These are phyloP conservation scores for Galerina marginata DNA, from an alignment of 768 basidiomycete species.

Conservation along the genomic window DNA sequence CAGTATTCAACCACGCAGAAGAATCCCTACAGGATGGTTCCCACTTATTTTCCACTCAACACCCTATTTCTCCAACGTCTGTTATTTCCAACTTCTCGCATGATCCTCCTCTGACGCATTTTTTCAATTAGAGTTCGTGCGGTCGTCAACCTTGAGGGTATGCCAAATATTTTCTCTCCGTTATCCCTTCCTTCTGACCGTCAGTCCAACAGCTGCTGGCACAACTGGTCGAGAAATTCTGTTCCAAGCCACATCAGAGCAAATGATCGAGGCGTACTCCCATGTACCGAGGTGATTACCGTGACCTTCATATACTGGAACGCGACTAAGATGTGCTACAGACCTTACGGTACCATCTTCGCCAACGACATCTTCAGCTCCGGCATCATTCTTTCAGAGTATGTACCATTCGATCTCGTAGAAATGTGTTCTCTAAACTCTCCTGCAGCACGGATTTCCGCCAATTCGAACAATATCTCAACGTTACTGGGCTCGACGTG, in stretches of 20 bases:
- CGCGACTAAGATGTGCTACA: constrained; percentile 26
- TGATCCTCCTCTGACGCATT: neutral
- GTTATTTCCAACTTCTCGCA: constrained; percentile 27
- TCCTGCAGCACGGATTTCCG: constrained; percentile 86
- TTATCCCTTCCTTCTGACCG: neutral
- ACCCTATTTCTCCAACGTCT: constrained; percentile 72
- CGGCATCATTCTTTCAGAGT: constrained; percentile 91
- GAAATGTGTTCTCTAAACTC: neutral
- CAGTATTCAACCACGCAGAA: constrained; percentile 95
- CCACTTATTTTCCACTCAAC: constrained; percentile 92
- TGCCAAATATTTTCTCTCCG: constrained; percentile 4
- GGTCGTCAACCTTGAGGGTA: constrained; percentile 90
- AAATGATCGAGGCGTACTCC: constrained; percentile 93
- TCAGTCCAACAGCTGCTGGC: constrained; percentile 68
- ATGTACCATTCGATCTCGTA: constrained; percentile 25
- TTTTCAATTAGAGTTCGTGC: constrained; percentile 67
- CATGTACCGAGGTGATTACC: constrained; percentile 71
- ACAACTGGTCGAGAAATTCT: constrained; percentile 86
- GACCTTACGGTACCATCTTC: constrained; percentile 87
- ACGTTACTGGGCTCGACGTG: constrained; percentile 91
- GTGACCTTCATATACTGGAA: neutral
- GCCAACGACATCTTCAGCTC: constrained; percentile 95
- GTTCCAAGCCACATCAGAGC: constrained; percentile 94
- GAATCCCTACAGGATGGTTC: constrained; percentile 95
- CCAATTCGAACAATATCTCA: constrained; percentile 89